Conservation (phyloP, 1,139 yeast species). For the Pichia sp. region DNA sequence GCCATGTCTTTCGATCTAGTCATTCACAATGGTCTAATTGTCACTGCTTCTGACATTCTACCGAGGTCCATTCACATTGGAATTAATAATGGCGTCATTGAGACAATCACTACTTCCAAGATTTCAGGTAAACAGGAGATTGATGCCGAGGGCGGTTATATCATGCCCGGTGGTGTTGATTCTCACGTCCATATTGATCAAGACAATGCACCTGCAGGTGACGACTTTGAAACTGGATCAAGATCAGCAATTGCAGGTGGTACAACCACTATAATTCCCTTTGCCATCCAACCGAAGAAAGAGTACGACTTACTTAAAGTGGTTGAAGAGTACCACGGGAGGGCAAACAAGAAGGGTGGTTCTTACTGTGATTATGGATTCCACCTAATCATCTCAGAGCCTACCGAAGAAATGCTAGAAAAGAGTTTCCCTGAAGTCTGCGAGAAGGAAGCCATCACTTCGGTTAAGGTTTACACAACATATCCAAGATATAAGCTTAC, state of each 20-base stretch:
- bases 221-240: conserved; percentile 54
- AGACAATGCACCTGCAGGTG: conserved; percentile 23
- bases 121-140: conserved; percentile 29
- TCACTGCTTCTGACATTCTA: conserved; percentile 33
- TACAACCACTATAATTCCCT: conserved; percentile 37
- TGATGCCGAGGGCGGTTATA: conserved; percentile 38
- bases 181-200: conserved; percentile 50
- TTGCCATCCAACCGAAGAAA: conserved; percentile 36
- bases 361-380: conserved; percentile 36
- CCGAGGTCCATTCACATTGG: conserved; percentile 32
- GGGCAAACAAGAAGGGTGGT: conserved; percentile 10
- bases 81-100: conserved; percentile 32
- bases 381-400: conserved; percentile 33
- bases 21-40: conserved; percentile 30
- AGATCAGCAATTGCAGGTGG: conserved; percentile 54
- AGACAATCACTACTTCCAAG: conserved; percentile 31
- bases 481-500: conserved; percentile 35
- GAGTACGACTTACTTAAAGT: conserved; percentile 24
- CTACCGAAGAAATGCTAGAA: conserved; percentile 26
- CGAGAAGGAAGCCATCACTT: conserved; percentile 34
- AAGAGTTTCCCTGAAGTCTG: conserved; percentile 24
- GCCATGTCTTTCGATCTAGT: conserved; percentile 24
- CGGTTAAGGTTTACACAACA: conserved; percentile 41
- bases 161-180: conserved; percentile 45
- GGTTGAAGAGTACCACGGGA: conserved; percentile 27